Percentiles rank a stretch among this genome's conserved stretches.
Evolutionary conservation across 176 grass and related monocot species (phyloP).

Genomic region (Aegilops bicornis): DNA sequence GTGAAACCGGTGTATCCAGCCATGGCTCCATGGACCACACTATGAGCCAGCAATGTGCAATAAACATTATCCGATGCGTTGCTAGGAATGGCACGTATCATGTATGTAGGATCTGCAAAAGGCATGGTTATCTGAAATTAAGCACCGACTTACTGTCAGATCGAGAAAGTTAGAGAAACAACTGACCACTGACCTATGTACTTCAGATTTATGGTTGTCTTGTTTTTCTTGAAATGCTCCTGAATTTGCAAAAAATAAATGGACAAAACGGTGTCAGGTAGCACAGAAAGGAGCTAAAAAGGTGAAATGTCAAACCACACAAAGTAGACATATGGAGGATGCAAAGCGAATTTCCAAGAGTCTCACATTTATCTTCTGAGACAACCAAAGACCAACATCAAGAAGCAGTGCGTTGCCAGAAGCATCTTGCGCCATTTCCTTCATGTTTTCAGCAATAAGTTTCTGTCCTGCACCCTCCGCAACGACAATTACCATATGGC

Average conservation of each 20-base stretch:
- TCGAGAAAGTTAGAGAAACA: neutral
- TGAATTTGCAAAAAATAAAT: conserved; percentile 27
- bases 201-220: conserved; percentile 86
- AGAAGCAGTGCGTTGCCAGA: conserved; percentile 87
- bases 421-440: conserved; percentile 67
- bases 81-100: conserved; percentile 97
- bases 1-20: conserved; percentile 97
- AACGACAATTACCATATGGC: conserved; percentile 98
- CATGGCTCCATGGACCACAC: conserved; percentile 90
- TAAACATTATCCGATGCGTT: conserved; percentile 97
- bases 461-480: conserved; percentile 97
- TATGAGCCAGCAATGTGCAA: conserved; percentile 85
- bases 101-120: conserved; percentile 97
- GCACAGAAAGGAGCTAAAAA: neutral
- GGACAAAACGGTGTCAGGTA: neutral
- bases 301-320: neutral
- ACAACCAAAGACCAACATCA: conserved; percentile 96
- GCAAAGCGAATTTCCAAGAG: neutral
- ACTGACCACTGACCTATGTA: conserved; percentile 50
- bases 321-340: neutral
- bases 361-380: conserved; percentile 89
- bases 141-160: neutral
- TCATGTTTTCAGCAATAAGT: conserved; percentile 77
- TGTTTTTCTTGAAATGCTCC: conserved; percentile 81
- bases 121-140: conserved; percentile 8